A percentile compares a stretch with the other conserved stretches of the same genome.
Evolutionary conservation across 805 yeast species (phyloP).

Genomic region (Clavispora santaluciae): DNA sequence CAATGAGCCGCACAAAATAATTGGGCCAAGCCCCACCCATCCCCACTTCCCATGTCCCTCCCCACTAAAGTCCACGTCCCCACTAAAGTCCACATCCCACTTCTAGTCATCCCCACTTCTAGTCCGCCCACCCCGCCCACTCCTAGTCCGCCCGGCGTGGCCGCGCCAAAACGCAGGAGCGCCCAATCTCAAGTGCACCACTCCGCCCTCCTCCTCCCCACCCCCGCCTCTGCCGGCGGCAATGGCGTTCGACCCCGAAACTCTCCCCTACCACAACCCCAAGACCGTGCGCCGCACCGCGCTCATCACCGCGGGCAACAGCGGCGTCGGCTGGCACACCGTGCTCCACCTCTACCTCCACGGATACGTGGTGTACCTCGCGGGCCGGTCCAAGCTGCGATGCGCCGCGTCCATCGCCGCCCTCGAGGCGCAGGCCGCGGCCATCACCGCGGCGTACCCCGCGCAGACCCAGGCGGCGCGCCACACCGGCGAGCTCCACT

Average conservation of each 20-base stretch:
- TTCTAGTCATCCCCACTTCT: too few relatives aligned
- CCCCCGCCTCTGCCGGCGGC: not conserved
- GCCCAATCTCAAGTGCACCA: too few relatives aligned
- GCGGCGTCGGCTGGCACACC: slow-evolving; percentile 77
- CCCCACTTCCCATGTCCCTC: too few relatives aligned
- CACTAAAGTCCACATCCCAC: too few relatives aligned
- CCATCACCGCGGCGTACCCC: slow-evolving; percentile 19
- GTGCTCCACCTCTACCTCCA: slow-evolving; percentile 72
- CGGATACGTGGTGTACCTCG: slow-evolving; percentile 71
- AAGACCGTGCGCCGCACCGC: slow-evolving; percentile 53
- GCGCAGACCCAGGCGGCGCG: slow-evolving; percentile 18
- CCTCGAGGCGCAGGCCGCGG: slow-evolving; percentile 49
- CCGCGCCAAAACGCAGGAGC: too few relatives aligned
- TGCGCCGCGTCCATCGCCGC: slow-evolving; percentile 55
- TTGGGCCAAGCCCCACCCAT: too few relatives aligned
- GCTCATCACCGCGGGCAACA: slow-evolving; percentile 74
- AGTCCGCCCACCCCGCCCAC: too few relatives aligned
- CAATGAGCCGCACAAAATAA: too few relatives aligned
- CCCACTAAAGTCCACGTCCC: too few relatives aligned
- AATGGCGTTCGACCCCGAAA: slow-evolving; percentile 33
- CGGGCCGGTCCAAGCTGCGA: slow-evolving; percentile 59
- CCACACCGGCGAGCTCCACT: slow-evolving; percentile 47
- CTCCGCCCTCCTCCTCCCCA: too few relatives aligned
- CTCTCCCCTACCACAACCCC: slow-evolving; percentile 62
- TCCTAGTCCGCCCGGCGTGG: too few relatives aligned